Evolutionary conservation across 495 filamentous ascomycete genomes (phyloP), one percentile per base, ranked within the genome.

Genomic region (Podospora pseudopauciseta): DNA sequence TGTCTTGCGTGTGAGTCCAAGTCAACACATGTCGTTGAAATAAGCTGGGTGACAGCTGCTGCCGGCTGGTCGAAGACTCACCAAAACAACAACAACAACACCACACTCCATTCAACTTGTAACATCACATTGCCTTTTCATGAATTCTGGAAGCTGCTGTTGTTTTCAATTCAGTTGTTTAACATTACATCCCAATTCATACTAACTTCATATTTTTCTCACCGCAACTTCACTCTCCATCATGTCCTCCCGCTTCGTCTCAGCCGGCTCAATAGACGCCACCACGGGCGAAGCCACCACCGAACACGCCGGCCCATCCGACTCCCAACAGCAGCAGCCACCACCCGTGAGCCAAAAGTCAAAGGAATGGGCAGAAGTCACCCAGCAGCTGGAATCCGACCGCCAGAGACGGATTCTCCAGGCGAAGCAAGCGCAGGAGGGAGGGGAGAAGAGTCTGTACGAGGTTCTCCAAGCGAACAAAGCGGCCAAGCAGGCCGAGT

Each of bases 401-500:
- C 73, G 82, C 9, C 73, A 73, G 56, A 49, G 76, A 83, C 55
- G 83, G 82, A 44, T 56, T 16, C 53, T n/a, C 1, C 78, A 81
- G 60, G 86, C 88, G 68, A 16, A 19, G 18, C 18, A 7, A 5
- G 61, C 30, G 18, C 28, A 28, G 13, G 27, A 28, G n/a, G 79
- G 86, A 60, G 84, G 80, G 16, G 71, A 44, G 44, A 91, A 88
- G 81, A 91, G 88, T 61, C 83, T 99, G 53, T 99, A 83, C 76
- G 95, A 97, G 60, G 87, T 94, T 5, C 79, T 99, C 62, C 89
- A 98, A 80, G 91, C 90, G 65, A 98, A 98, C 76, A 98, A 98
- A 88, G 93, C 91, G 76, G 92, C 92, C 70, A 98, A 98, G 79
- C 93, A 98, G 80, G 94, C 96, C 74, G 93, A 92, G 63, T 97